Base-by-base conservation (phyloP, 495 filamentous ascomycete genomes). In the Aspergillus sclerotiicarbonarius region DNA sequence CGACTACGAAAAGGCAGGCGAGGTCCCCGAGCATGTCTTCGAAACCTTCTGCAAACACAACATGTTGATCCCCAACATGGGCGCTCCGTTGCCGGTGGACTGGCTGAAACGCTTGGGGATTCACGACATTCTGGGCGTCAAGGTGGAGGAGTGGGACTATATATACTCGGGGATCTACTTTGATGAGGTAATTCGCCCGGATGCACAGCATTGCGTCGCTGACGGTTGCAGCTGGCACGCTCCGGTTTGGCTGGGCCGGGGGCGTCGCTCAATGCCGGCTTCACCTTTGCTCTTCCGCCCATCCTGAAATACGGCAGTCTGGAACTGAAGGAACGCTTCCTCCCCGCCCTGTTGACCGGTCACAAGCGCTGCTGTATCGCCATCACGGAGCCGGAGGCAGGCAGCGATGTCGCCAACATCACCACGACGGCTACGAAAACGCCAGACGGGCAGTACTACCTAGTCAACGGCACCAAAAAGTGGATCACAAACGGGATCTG, bases 401-500 rank as follows among this genome's bases (percentile, higher is more conserved):
- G 88, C 3, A 83, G 79, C 59, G 88, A 92, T 62, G 89, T 92
- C 4, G 84, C 87, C 1, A 85, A 84, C 59, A 87, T 91, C 62
- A 70, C 73, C 13, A 90, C 87, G 1, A 88, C 83, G 2, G 89
- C 89, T 3, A 72, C 68, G 6, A 88, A 85, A 70, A 82, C 76
- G 4, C 66, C 70, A 16, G 84, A 88, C 59, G 87, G 87, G 32
- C 83, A 82, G 61, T 71, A 84, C 62, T 92, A 88, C 58, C 78
- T 91, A 32, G 67, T 92, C 31, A 91, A 89, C 53, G 89, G 89
- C 31, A 78, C 78, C 0, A 92, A 92, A 79, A 92, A 92, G 76
- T 92, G 89, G 84, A 90, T 90, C 62, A 90, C 88, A 0, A 92
- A 90, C 65, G 88, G 87, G 8, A 85, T 90, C 59, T 91, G 87